phyloP scores from a whole-genome alignment of 2,329 filamentous ascomycete species.

The Paecilomyces dactylethromorphus region DNA sequence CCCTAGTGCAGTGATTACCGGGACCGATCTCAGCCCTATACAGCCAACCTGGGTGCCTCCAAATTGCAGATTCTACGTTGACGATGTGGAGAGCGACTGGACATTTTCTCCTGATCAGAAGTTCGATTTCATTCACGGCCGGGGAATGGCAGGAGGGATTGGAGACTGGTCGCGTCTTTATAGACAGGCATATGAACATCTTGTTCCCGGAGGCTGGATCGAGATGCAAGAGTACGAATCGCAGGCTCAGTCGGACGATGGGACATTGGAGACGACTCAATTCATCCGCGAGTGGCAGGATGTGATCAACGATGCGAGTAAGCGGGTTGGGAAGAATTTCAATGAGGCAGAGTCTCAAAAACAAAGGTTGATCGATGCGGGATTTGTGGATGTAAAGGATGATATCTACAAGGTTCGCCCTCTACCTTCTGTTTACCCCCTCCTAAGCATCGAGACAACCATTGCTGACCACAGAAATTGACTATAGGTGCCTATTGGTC shows the following conservation, averaged over 20 bases:
- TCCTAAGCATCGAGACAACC: neutral
- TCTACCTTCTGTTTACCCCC: neutral
- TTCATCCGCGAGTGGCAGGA: conserved; percentile 16
- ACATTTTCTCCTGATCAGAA: conserved; percentile 11
- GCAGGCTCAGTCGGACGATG: conserved; percentile 14
- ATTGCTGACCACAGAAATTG: neutral
- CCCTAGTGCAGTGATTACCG: conserved; percentile 27
- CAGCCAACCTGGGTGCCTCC: conserved; percentile 27
- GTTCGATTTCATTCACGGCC: conserved; percentile 27
- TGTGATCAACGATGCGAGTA: conserved; percentile 13
- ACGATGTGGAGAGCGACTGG: conserved; percentile 25
- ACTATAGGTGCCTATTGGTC: conserved; percentile 20
- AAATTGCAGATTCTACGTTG: conserved; percentile 25
- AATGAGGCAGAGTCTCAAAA: conserved; percentile 18
- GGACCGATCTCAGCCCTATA: conserved; percentile 33
- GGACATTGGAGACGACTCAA: conserved; percentile 9
- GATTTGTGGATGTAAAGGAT: conserved; percentile 25
- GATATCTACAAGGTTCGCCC: conserved; percentile 15
- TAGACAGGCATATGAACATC: conserved; percentile 13
- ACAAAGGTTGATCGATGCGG: conserved; percentile 20
- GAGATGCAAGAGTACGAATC: conserved; percentile 21
- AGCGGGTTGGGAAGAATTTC: conserved; percentile 14
- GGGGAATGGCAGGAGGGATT: conserved; percentile 19
- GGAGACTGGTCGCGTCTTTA: conserved; percentile 14
- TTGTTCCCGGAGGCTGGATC: conserved; percentile 22